Conservation (phyloP, 1,284 basidiomycete species). For the Mycena sp. region DNA sequence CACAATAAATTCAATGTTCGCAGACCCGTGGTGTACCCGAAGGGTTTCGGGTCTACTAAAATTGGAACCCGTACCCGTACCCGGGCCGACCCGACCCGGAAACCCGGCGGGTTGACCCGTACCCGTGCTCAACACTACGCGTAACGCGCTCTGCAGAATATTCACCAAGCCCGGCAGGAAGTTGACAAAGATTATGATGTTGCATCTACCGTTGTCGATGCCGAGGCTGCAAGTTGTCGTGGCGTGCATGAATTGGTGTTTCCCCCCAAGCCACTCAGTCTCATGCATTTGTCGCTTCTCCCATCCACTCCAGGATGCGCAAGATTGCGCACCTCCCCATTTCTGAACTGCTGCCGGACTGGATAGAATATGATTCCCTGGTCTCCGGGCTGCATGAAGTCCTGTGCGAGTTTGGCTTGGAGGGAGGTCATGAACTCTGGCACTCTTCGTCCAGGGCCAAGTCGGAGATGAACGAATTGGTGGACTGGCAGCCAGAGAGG, state of each 20-base stretch:
- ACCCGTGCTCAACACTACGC: too few species aligned
- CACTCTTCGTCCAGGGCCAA: neutral
- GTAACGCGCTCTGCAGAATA: neutral
- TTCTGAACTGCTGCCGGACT: neutral
- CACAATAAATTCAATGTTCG: too few species aligned
- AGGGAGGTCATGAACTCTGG: neutral
- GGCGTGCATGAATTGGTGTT: neutral
- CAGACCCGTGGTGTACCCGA: too few species aligned
- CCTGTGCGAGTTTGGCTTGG: neutral
- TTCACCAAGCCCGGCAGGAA: neutral
- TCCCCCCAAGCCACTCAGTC: neutral
- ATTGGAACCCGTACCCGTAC: too few species aligned
- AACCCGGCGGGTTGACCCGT: too few species aligned
- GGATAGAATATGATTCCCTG: conserved; percentile 7
- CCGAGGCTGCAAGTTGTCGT: conserved; percentile 1
- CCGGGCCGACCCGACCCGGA: too few species aligned
- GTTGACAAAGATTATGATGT: neutral
- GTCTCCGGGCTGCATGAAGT: neutral
- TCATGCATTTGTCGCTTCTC: neutral
- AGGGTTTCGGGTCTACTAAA: too few species aligned
- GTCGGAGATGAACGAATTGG: neutral
- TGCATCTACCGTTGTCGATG: conserved; percentile 10
- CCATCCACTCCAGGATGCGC: neutral
- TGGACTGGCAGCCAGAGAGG: neutral
- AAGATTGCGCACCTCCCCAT: neutral